Evolutionary conservation across 1,139 yeast species (phyloP), one percentile per base, ranked within the genome.

Genomic region (Suhomyces kunorum): DNA sequence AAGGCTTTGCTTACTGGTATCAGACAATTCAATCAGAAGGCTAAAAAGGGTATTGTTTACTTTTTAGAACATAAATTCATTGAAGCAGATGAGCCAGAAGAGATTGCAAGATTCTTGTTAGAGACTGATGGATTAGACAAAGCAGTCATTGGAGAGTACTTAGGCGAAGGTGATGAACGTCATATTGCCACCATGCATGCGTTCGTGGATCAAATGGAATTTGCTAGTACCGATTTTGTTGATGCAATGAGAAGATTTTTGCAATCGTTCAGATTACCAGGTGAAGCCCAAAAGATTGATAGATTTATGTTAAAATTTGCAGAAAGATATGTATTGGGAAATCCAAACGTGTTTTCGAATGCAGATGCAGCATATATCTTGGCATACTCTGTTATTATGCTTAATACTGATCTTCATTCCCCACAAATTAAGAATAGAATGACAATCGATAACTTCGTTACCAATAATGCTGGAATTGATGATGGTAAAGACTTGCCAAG

Each of bases 241-340:
- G 95, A 83, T 51, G 95, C 98, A 0, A 71, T 94, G 68, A 78
- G 98, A 53, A 70, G 68, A 8, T 88, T 88, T 55, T 73, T 94
- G 45, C 98, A 94, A 59, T 75, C 82, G 32, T 94, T 94, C 64
- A 76, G 98, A 59, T 74, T 94, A 44, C 98, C 99, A 0, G 99
- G 99, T 34, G 99, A 94, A 66, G 90, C 97, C 2, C 99, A 94
- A 64, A 92, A 92, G 58, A 90, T 94, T 61, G 98, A 94, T 70
- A 76, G 99, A 54, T 88, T 83, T 57, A 88, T 94, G 96, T 77
- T 92, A 56, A 92, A 94, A 56, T 94, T 94, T 69, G 98, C 98
- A 3, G 96, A 89, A 60, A 74, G 95, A 51, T 94, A 84, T 56
- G 83, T 83, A 27, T 81, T 84, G 48, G 96, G 94, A 41, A 94